Conservation (phyloP, 2,329 filamentous ascomycete genomes). For the Orbilia blumenaviensis region DNA sequence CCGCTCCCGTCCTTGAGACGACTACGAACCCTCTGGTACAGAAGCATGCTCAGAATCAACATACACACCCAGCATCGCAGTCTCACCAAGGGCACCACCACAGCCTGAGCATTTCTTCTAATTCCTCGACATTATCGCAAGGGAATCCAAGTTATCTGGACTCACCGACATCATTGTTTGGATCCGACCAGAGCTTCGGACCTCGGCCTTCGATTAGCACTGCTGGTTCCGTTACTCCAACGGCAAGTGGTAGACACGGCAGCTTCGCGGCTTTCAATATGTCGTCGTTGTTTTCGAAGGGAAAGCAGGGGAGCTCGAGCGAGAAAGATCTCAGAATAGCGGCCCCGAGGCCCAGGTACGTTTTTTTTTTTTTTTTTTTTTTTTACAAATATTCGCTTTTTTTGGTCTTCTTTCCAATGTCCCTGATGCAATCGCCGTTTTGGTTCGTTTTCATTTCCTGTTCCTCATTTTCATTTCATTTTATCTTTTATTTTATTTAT, state of each 20-base stretch:
- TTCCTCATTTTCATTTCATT: constrained; percentile 6
- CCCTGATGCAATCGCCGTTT: not conserved
- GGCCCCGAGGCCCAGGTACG: constrained; percentile 32
- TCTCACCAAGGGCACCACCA: constrained; percentile 19
- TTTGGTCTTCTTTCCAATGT: not conserved
- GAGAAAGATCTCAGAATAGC: constrained; percentile 29
- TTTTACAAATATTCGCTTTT: not conserved
- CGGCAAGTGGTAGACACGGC: constrained; percentile 12
- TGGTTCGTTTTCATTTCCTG: not conserved
- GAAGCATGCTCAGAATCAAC: constrained; percentile 9
- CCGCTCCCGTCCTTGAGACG: constrained; percentile 30
- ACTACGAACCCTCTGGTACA: constrained; percentile 30
- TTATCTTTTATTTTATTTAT: too few relatives aligned
- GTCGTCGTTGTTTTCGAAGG: constrained; percentile 40
- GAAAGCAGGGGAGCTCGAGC: constrained; percentile 14
- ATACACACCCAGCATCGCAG: constrained; percentile 10
- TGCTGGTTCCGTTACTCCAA: constrained; percentile 29
- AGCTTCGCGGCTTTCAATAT: constrained; percentile 42
- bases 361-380: not conserved
- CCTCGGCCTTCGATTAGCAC: not conserved
- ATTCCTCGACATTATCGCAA: constrained; percentile 10
- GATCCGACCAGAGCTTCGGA: not conserved
- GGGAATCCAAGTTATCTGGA: constrained; percentile 27
- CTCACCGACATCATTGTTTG: constrained; percentile 22
- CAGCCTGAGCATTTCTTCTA: constrained; percentile 28